phyloP scores from a whole-genome alignment of 305 asterid genomes.

The Lippia alba region DNA sequence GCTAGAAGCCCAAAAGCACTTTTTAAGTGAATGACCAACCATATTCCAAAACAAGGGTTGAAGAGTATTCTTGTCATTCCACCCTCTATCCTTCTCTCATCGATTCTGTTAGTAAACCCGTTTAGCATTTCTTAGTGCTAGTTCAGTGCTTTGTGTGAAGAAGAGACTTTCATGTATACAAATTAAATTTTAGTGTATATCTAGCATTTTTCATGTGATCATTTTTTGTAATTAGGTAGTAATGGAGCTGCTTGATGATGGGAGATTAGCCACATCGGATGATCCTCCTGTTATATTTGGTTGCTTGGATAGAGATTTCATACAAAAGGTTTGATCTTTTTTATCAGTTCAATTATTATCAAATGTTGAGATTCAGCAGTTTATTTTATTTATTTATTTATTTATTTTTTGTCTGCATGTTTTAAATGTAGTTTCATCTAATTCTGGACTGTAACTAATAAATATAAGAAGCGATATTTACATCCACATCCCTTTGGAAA shows the following conservation, averaged over 20 bases:
- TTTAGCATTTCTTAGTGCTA: constrained; percentile 12
- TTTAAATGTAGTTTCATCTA: neutral
- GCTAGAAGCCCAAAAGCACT: no score
- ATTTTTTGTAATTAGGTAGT: constrained; percentile 54
- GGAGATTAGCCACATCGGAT: constrained; percentile 82
- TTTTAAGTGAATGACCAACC: neutral
- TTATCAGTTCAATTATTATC: constrained; percentile 21
- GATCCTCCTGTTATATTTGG: constrained; percentile 82
- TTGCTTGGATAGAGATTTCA: constrained; percentile 69
- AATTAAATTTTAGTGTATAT: neutral
- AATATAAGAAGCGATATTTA: neutral
- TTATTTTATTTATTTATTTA: no score
- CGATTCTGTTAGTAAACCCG: neutral
- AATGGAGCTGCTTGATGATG: constrained; percentile 78
- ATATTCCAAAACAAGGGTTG: neutral
- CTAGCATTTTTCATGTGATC: neutral
- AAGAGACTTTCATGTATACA: neutral
- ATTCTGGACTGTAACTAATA: neutral
- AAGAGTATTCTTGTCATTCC: constrained; percentile 5
- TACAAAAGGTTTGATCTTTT: constrained; percentile 65
- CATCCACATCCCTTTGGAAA: no score
- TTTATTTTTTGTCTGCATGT: neutral
- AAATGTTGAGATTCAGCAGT: neutral
- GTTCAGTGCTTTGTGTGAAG: constrained; percentile 10
- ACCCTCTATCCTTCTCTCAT: neutral